Base-by-base conservation (phyloP, 2,329 filamentous ascomycete genomes). In the Sodiomyces alkalinus region DNA sequence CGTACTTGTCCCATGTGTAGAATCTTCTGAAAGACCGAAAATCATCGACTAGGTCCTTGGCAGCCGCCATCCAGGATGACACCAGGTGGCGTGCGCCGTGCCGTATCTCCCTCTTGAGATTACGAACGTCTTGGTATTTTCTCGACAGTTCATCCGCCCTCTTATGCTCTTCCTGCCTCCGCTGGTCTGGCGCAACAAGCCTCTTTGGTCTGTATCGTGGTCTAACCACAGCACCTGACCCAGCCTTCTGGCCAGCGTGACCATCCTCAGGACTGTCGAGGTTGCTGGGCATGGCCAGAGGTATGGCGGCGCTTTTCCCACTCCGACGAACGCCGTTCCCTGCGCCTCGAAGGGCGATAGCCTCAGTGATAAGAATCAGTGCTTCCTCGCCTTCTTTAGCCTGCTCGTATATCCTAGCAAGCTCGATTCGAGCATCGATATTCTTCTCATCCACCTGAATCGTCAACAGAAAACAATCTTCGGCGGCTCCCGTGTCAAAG, bases 361-460 rank as follows among this genome's bases (percentile, higher is more conserved):
- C 74, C 46, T 92, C 78, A 19, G 77, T 78, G 27, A 81, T 72
- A 28, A 85, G 68, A 33, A 79, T 74, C 33, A 85, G 69, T 2
- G 85, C 85, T 42, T 82, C 73, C 42, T 85, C 78, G 14, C 68
- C 73, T 53, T 77, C 71, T 36, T 74, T 74, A 24, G 68, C 67
- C 37, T 66, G 72, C 47, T 92, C 82, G 44, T 92, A 93, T 49
- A 94, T 71, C 42, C 80, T 85, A 9, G 82, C 82, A 7, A 94
- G 61, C 41, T 82, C 72, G 17, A 80, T 72, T 21, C 82, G 75
- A 21, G 82, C 80, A 36, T 85, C 76, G 26, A 87, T 73, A 33
- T 78, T 74, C 22, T 71, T 61, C 24, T 74, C 59, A 36, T 92
- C 79, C 33, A 73, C 65, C 28, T 82, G 71, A 20, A 83, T 72